Conservation (phyloP, 2,329 filamentous ascomycete genomes). For the Alternaria sp. region DNA sequence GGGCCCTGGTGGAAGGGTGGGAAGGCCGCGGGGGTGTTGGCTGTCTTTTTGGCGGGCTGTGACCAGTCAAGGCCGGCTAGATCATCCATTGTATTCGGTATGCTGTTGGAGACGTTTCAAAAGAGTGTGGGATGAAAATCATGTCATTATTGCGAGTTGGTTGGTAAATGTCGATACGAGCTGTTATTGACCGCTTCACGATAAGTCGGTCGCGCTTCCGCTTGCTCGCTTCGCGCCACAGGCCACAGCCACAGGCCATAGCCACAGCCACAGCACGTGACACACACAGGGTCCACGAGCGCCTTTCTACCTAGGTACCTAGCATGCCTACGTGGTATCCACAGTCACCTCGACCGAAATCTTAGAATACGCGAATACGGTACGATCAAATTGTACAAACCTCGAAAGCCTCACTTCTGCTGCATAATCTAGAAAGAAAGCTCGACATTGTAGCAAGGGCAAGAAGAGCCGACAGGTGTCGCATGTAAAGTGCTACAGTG, state of each 20-base stretch:
- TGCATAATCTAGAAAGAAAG: not conserved
- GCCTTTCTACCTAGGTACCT: not conserved
- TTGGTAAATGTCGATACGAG: constrained; percentile 4
- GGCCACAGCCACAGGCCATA: constrained; percentile 10
- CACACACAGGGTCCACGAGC: constrained; percentile 15
- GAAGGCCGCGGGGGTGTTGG: constrained; percentile 42
- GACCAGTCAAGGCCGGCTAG: constrained; percentile 60
- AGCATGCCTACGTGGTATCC: not conserved
- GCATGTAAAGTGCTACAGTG: constrained; percentile 3
- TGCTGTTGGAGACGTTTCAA: constrained; percentile 14
- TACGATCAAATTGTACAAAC: not conserved
- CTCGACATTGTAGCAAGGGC: not conserved
- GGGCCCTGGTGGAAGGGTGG: constrained; percentile 50
- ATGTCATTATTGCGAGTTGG: constrained; percentile 35
- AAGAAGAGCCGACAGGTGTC: constrained; percentile 5
- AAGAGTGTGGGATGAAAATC: constrained; percentile 18
- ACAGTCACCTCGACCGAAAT: not conserved
- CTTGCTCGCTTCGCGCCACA: constrained; percentile 25
- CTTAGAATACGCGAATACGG: not conserved
- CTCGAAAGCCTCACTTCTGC: not conserved
- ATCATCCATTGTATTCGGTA: constrained; percentile 59
- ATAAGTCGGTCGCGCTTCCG: constrained; percentile 20
- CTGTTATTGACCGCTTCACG: constrained; percentile 13
- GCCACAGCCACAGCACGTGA: constrained; percentile 24
- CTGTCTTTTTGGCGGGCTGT: constrained; percentile 40